Percentiles rank a stretch among this genome's conserved stretches.
These are phyloP conservation scores for Lactifluus volemus DNA, from an alignment of 768 basidiomycete species.

Conservation along the genomic window DNA sequence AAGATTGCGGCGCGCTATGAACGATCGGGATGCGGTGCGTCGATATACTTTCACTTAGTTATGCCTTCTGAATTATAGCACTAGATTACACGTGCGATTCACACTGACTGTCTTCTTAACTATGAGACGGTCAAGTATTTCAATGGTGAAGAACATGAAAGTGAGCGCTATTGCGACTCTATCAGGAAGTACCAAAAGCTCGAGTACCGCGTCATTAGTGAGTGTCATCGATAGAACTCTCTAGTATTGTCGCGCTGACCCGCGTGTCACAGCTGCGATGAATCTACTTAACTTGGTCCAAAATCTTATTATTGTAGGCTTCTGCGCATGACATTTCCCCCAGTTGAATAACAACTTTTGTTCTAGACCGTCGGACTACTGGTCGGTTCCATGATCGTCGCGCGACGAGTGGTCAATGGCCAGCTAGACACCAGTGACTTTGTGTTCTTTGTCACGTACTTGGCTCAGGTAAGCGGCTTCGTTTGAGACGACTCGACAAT, in stretches of 20 bases:
- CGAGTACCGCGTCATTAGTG: constrained; percentile 68
- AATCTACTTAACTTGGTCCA: constrained; percentile 72
- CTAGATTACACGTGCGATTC: constrained; percentile 71
- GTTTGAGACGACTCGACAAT: neutral
- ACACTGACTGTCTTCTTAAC: constrained; percentile 72
- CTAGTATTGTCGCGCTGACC: neutral
- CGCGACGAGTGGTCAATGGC: constrained; percentile 51
- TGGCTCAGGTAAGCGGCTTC: constrained; percentile 50
- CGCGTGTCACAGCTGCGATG: constrained; percentile 43
- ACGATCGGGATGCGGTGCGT: too few species aligned
- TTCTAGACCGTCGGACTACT: constrained; percentile 68
- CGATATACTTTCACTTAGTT: too few species aligned
- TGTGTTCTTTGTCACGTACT: constrained; percentile 75
- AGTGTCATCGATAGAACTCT: constrained; percentile 22
- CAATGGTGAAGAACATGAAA: constrained; percentile 77
- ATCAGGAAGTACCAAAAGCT: constrained; percentile 64
- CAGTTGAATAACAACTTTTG: neutral
- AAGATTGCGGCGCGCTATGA: too few species aligned
- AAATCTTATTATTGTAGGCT: constrained; percentile 68
- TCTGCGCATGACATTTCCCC: too few species aligned
- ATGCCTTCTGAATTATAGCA: too few species aligned
- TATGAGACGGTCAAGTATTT: constrained; percentile 88
- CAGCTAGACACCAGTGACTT: constrained; percentile 49
- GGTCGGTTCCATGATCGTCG: constrained; percentile 76
- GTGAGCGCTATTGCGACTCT: constrained; percentile 59